Evolutionary conservation across 768 basidiomycete genomes (phyloP).

Genomic region (Panaeolus cyanescens): DNA sequence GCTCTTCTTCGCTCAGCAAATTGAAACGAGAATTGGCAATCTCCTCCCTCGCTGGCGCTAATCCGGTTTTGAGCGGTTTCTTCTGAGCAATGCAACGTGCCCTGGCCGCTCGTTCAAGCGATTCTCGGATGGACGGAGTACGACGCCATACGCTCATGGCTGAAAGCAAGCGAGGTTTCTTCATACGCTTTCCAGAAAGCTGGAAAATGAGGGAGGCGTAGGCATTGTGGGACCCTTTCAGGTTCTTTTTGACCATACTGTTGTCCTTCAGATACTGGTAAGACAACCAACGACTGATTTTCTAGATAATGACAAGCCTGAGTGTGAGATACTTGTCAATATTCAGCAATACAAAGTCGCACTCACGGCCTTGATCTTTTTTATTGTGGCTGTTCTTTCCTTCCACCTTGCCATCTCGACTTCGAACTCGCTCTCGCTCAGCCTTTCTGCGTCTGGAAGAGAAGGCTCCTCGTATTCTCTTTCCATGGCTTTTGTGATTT

Average conservation of each 20-base stretch:
- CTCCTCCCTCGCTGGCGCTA: too few species aligned
- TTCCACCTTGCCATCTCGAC: neutral
- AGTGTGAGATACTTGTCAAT: neutral
- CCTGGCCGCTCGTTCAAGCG: too few species aligned
- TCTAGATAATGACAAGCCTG: slow-evolving; percentile 4
- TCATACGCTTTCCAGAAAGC: neutral
- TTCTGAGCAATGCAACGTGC: too few species aligned
- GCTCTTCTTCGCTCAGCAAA: too few species aligned
- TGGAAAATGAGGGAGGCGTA: neutral
- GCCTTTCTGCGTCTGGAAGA: neutral
- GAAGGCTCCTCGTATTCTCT: neutral
- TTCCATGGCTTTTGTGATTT: neutral
- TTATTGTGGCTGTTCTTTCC: neutral
- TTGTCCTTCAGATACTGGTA: slow-evolving; percentile 15
- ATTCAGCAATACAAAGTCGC: neutral
- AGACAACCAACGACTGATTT: slow-evolving; percentile 14
- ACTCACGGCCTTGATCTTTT: neutral
- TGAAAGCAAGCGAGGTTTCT: neutral
- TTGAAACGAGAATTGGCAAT: too few species aligned
- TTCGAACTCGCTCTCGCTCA: neutral
- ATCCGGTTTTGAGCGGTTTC: too few species aligned
- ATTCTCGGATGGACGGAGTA: neutral
- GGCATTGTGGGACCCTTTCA: neutral
- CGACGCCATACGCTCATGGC: slow-evolving; percentile 9
- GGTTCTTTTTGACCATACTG: slow-evolving; percentile 6